phyloP scores from a whole-genome alignment of 495 filamentous ascomycete genomes.

The Penicillium cosmopolitanum region DNA sequence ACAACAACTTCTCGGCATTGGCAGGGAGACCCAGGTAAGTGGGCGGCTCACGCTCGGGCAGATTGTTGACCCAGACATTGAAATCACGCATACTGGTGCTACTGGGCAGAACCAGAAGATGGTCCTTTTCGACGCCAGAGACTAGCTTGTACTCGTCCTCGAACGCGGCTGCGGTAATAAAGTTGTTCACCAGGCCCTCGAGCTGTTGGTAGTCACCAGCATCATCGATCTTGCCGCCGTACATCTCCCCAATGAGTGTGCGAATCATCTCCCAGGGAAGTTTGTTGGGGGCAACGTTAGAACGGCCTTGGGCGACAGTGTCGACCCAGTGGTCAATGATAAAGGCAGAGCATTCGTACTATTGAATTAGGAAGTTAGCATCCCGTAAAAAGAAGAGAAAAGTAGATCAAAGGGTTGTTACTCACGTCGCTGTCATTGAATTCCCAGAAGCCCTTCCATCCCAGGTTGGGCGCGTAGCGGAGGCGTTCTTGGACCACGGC shows the following conservation, averaged over 20 bases:
- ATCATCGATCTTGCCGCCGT: slow-evolving; percentile 97
- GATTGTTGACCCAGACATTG: slow-evolving; percentile 83
- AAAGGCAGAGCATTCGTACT: slow-evolving; percentile 97
- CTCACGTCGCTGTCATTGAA: slow-evolving; percentile 99
- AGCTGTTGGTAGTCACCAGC: slow-evolving; percentile 81
- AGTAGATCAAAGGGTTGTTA: not conserved
- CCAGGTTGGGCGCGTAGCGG: slow-evolving; percentile 90
- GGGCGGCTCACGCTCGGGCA: slow-evolving; percentile 95
- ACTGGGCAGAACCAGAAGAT: slow-evolving; percentile 72
- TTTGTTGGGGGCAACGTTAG: slow-evolving; percentile 89
- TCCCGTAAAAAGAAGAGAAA: not conserved
- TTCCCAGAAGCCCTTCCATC: slow-evolving; percentile 99
- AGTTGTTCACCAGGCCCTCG: slow-evolving; percentile 66
- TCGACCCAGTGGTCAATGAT: slow-evolving; percentile 98
- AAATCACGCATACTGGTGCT: slow-evolving; percentile 85
- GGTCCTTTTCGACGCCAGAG: slow-evolving; percentile 60
- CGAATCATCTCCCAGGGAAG: slow-evolving; percentile 98
- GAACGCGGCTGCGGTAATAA: slow-evolving; percentile 85
- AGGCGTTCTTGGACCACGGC: slow-evolving; percentile 95
- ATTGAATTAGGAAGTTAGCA: slow-evolving; percentile 6
- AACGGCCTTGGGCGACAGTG: slow-evolving; percentile 73
- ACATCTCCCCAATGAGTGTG: slow-evolving; percentile 88
- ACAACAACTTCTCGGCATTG: slow-evolving; percentile 93
- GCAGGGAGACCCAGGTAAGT: slow-evolving; percentile 95
- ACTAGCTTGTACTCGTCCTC: slow-evolving; percentile 91